Percentiles rank a stretch among this genome's conserved stretches.
These are phyloP conservation scores for Lentinus polychrous DNA, from an alignment of 1,284 basidiomycete genomes.

Conservation along the genomic window DNA sequence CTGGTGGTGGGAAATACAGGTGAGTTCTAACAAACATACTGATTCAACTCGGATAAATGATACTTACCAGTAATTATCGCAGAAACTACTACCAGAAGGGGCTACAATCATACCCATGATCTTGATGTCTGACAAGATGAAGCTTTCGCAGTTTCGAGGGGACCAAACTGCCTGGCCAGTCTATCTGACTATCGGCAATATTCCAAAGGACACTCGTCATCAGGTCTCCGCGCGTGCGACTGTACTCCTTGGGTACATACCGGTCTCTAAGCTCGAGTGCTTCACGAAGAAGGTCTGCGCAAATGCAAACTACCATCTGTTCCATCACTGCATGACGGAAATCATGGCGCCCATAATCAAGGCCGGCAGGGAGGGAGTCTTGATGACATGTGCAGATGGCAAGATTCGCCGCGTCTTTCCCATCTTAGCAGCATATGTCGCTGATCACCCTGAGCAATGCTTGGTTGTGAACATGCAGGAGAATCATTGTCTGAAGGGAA, in stretches of 20 bases:
- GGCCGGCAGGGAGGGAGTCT: slow-evolving; percentile 16
- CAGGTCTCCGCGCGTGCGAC: slow-evolving; percentile 15
- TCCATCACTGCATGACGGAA: slow-evolving; percentile 23
- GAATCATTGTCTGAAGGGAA: slow-evolving; percentile 15
- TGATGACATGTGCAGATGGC: slow-evolving; percentile 21
- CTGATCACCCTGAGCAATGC: slow-evolving; percentile 21
- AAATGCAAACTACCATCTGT: slow-evolving; percentile 16
- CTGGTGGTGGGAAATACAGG: slow-evolving; percentile 37
- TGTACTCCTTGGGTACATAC: slow-evolving; percentile 24
- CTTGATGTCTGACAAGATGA: slow-evolving; percentile 2
- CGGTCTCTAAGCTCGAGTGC: slow-evolving; percentile 17
- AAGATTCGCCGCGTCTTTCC: slow-evolving; percentile 14
- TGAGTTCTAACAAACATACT: slow-evolving; percentile 11
- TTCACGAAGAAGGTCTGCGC: slow-evolving; percentile 11
- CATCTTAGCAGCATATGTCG: slow-evolving; percentile 20
- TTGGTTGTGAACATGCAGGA: slow-evolving; percentile 16
- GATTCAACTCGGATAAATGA: not conserved
- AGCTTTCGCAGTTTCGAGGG: slow-evolving; percentile 14
- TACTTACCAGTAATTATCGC: not conserved
- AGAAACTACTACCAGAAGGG: not conserved
- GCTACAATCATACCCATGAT: slow-evolving; percentile 18
- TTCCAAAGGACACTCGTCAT: slow-evolving; percentile 13
- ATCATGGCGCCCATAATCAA: slow-evolving; percentile 15
- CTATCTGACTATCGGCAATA: slow-evolving; percentile 21
- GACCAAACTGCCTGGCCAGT: slow-evolving; percentile 20